phyloP scores from a whole-genome alignment of 192 early-diverging fungal genomes.

The Coemansia sp. region DNA sequence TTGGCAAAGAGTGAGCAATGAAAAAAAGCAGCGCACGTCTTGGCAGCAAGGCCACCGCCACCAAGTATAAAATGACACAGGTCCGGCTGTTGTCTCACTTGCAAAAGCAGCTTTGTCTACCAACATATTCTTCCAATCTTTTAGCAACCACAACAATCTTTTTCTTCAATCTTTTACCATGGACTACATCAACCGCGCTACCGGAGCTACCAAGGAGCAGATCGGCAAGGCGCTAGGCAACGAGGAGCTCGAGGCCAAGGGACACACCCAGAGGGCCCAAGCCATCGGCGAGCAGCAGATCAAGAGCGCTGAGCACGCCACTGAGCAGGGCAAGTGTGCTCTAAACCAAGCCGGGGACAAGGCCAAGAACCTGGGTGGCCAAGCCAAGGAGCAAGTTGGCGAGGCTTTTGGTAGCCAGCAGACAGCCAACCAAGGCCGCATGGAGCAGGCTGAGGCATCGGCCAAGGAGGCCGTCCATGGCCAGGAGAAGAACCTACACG shows the following conservation, averaged over 20 bases:
- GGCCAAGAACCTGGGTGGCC: conserved; percentile 4
- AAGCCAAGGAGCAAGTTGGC: not conserved
- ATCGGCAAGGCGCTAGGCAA: conserved; percentile 6
- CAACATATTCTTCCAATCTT: not conserved
- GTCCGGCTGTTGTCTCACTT: not conserved
- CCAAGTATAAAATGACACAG: not conserved
- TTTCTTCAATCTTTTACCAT: not conserved
- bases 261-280: not conserved
- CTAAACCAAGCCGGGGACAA: conserved; percentile 2
- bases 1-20: not conserved
- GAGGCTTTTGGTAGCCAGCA: conserved; percentile 1
- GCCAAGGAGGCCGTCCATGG: not conserved
- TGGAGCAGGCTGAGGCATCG: conserved; percentile 8
- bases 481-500: not conserved
- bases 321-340: not conserved
- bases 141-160: not conserved
- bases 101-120: not conserved
- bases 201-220: conserved; percentile 8
- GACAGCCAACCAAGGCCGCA: conserved; percentile 12
- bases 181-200: conserved; percentile 16
- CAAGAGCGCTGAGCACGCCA: not conserved
- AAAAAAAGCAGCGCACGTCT: not conserved
- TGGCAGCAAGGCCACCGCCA: not conserved
- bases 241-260: not conserved
- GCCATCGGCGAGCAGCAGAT: conserved; percentile 4